Base-by-base conservation (phyloP, 192 early-diverging fungal species). In the Entrophospora sp. region DNA sequence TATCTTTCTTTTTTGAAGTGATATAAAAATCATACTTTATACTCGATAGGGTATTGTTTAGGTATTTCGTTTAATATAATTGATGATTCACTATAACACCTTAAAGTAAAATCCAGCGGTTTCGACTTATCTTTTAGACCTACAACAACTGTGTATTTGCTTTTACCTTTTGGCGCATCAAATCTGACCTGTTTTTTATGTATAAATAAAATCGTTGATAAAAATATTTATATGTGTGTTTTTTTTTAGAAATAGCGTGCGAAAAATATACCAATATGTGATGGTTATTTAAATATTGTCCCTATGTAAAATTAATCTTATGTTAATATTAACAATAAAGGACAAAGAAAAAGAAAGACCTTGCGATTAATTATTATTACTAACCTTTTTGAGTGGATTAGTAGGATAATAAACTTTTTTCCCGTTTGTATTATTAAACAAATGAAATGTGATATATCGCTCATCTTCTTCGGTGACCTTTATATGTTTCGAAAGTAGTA, bases 241-340 rank as follows among this genome's bases (percentile, higher is more conserved):
- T n/a, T n/a, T n/a, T n/a, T n/a, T n/a, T n/a, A n/a, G n/a, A n/a
- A n/a, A n/a, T n/a, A n/a, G n/a, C n/a, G n/a, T n/a, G n/a, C n/a
- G n/a, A n/a, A n/a, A n/a, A n/a, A 57, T 75, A 75, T 65, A 86
- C 83, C 66, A 90, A 73, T 53, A 88, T 83, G 69, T 93, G 89
- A n/a, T 85, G 89, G 49, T 82, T 90, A 72, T 96, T 96, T 32
- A 93, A 85, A 72, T 92, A 94, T 28, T 83, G 86, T 36, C 91
- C 91, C 61, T 87, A 79, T 59, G n/a, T n/a, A 81, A 69, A 43
- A 84, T 24, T 28, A 48, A 46, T 14, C 16, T 10, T 6, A 20
- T 25, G 30, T 44, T 12, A 43, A n/a, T 36, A 45, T 14, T 43
- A 32, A 20, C 25, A 51, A 31, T 35, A 4, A 51, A n/a, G 16